Percentiles rank a stretch among this genome's conserved stretches.
phyloP scores from a whole-genome alignment of 495 filamentous ascomycete genomes.

The Stereocaulon alpinum region DNA sequence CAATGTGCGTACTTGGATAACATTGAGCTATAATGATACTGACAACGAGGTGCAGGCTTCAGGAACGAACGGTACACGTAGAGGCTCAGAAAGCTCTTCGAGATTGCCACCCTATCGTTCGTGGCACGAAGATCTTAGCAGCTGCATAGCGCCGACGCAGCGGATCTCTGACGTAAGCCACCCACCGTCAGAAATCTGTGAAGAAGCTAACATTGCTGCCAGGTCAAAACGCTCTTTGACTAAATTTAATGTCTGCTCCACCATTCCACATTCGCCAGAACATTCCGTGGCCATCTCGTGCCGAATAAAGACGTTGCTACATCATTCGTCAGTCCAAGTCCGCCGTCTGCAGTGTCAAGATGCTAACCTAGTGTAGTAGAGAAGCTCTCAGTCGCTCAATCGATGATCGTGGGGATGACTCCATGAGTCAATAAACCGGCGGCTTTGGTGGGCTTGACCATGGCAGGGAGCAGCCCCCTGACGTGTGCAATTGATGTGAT shows the following conservation, averaged over 20 bases:
- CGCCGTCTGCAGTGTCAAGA: no score
- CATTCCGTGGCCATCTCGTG: not conserved
- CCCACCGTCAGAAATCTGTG: not conserved
- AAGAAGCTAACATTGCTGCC: conserved; percentile 1
- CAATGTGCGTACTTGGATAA: conserved; percentile 29
- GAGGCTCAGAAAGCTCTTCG: conserved; percentile 20
- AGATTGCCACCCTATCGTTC: conserved; percentile 25
- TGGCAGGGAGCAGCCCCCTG: no score
- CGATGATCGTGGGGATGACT: no score
- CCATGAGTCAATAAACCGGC: no score
- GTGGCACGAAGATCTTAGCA: conserved; percentile 25
- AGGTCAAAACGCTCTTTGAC: conserved; percentile 15
- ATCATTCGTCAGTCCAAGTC: no score
- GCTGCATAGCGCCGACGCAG: conserved; percentile 55
- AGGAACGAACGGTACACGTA: conserved; percentile 29
- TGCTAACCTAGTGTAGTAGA: no score
- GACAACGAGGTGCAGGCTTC: conserved; percentile 22
- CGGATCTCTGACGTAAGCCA: conserved; percentile 46
- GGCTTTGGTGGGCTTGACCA: no score
- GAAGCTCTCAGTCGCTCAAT: no score
- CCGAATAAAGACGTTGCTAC: not conserved
- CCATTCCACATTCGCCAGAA: not conserved
- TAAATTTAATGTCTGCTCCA: not conserved
- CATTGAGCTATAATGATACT: conserved; percentile 8
- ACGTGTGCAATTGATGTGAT: not conserved